Base-by-base conservation (phyloP, 2,329 filamentous ascomycete species). In the Aspergillus pseudonomiae region DNA sequence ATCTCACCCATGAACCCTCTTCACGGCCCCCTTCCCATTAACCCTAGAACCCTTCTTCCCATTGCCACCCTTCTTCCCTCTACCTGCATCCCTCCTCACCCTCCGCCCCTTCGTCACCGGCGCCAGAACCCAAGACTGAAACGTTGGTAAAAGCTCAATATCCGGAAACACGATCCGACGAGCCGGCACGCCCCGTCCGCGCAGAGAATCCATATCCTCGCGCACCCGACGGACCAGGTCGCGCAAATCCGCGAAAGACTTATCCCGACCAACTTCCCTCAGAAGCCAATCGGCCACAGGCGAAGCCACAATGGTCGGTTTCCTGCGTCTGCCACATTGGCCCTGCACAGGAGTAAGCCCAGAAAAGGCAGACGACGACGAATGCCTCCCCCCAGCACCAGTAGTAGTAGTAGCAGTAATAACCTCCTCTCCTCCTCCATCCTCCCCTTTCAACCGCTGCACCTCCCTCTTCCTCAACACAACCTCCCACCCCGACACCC, bases 381-480 rank as follows among this genome's bases (percentile, higher is more conserved):
- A 28, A 28, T 28, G 5, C 26, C 26, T 4, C 3, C 5, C 26
- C 26, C 26, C 26, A 28, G 26, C 26, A 28, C 26, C 26, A 28
- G 26, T 28, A 28, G 26, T 32, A 32, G 32, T 32, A 32, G 32
- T 6, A 9, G 32, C 10, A 34, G 32, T 1, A 34, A 28, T 28
- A 28, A 28, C 26, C 26, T 28, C 24, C 45, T 26, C 45, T 10
- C 11, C 45, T 10, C 11, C 46, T n/a, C 21, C 52, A 21, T 26
- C n/a, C 36, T 39, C 1, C 28, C 48, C 10, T 30, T 39, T 12
- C 34, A 60, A 57, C 45, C 64, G 63, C 39, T 58, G 48, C 12
- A 63, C 52, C 72, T 91, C 89, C 16, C 89, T 85, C 77, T 89
- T 89, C 52, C 89, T 84, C 55, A 89, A 82, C 6, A 83, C 84